These are phyloP conservation scores for Mycena metata DNA, from an alignment of 768 basidiomycete genomes.

Conservation along the genomic window DNA sequence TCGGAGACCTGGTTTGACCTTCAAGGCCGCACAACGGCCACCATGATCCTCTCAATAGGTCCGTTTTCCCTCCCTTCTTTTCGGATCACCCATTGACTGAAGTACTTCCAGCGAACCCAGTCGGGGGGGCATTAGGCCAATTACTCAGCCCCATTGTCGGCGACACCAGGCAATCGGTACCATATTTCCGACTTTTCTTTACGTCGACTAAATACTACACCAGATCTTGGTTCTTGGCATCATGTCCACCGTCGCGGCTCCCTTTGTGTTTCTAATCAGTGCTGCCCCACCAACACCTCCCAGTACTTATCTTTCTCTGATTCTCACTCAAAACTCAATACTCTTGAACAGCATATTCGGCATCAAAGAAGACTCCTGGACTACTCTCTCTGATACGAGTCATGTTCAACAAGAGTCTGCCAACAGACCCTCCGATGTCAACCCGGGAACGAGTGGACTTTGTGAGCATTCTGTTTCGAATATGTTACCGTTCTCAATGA, in stretches of 20 bases:
- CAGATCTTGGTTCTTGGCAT: slow-evolving; percentile 82
- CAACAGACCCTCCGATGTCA: slow-evolving; percentile 69
- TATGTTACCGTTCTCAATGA: not conserved
- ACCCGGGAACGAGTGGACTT: slow-evolving; percentile 80
- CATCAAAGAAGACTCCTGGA: slow-evolving; percentile 69
- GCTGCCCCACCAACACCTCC: slow-evolving; percentile 82
- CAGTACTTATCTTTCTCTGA: slow-evolving; percentile 59
- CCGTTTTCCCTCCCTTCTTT: not conserved
- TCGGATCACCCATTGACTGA: slow-evolving; percentile 4
- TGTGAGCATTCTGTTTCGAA: slow-evolving; percentile 16
- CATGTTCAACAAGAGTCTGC: slow-evolving; percentile 59
- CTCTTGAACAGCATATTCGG: slow-evolving; percentile 68
- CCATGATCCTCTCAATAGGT: slow-evolving; percentile 70
- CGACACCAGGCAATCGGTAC: slow-evolving; percentile 69
- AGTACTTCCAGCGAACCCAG: slow-evolving; percentile 70
- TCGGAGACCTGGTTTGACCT: slow-evolving; percentile 90
- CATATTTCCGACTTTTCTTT: slow-evolving; percentile 37
- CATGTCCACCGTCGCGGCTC: slow-evolving; percentile 72
- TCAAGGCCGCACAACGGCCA: slow-evolving; percentile 82
- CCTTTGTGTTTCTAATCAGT: slow-evolving; percentile 70
- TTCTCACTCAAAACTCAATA: slow-evolving; percentile 20
- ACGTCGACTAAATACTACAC: not conserved
- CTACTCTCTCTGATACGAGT: slow-evolving; percentile 68
- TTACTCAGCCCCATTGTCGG: slow-evolving; percentile 75
- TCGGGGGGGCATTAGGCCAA: slow-evolving; percentile 82